phyloP scores from a whole-genome alignment of 1,139 yeast genomes.

The Meyerozyma smithsonii region DNA sequence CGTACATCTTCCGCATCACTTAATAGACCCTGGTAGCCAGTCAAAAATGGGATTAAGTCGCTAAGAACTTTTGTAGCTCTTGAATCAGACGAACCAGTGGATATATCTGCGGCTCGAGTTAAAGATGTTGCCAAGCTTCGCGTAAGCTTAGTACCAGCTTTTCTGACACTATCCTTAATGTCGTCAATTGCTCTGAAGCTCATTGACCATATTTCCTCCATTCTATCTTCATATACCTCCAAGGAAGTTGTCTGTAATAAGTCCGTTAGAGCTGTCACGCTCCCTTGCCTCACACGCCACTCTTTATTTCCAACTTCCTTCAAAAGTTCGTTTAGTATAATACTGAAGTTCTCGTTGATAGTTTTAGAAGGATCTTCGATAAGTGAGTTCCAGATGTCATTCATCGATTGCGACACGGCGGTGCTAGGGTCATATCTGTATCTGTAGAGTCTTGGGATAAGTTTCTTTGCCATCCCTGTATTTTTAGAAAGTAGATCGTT shows the following conservation, averaged over 20 bases:
- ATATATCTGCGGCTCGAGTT: slow-evolving; percentile 49
- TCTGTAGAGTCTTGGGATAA: slow-evolving; percentile 79
- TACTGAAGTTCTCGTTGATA: slow-evolving; percentile 48
- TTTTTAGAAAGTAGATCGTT: slow-evolving; percentile 58
- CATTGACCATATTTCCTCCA: slow-evolving; percentile 80
- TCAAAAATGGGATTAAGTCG: slow-evolving; percentile 69
- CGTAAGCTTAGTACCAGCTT: slow-evolving; percentile 70
- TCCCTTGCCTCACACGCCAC: slow-evolving; percentile 93
- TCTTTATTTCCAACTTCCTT: slow-evolving; percentile 74
- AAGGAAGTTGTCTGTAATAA: slow-evolving; percentile 58
- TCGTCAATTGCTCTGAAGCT: slow-evolving; percentile 90
- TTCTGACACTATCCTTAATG: slow-evolving; percentile 88
- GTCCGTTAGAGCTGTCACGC: slow-evolving; percentile 70
- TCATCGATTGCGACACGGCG: slow-evolving; percentile 77
- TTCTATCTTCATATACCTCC: slow-evolving; percentile 45
- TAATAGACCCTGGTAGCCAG: slow-evolving; percentile 73
- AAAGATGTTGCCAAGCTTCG: slow-evolving; percentile 62
- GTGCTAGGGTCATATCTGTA: slow-evolving; percentile 82
- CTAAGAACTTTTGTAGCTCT: slow-evolving; percentile 50
- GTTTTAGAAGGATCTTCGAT: slow-evolving; percentile 57
- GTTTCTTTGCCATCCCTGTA: slow-evolving; percentile 47
- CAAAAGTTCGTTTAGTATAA: slow-evolving; percentile 62
- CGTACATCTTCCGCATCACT: slow-evolving; percentile 87
- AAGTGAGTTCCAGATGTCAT: slow-evolving; percentile 79
- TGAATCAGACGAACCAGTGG: slow-evolving; percentile 20